Percentiles rank a stretch among this genome's conserved stretches.
Conservation (phyloP, 768 basidiomycete genomes). For the Psilocybe cubensis region DNA sequence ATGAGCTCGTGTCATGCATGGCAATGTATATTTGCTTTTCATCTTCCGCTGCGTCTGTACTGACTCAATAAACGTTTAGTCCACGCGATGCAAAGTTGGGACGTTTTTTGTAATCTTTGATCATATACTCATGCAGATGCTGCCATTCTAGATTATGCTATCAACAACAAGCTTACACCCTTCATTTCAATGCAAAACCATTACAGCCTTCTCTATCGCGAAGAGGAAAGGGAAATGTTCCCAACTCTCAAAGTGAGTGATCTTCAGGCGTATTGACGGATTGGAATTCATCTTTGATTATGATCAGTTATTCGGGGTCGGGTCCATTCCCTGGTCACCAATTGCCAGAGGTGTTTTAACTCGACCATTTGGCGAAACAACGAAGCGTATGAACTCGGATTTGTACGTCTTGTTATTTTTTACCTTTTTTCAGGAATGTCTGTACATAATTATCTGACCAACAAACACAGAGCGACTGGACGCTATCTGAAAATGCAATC, state of each 20-base stretch:
- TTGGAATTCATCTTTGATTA: background rate
- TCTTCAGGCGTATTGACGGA: background rate
- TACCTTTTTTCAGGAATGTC: background rate
- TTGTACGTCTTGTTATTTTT: conserved; percentile 26
- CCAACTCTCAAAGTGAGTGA: conserved; percentile 52
- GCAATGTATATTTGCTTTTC: conserved; percentile 46
- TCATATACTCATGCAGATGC: background rate
- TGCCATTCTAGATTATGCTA: conserved; percentile 57
- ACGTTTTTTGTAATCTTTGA: background rate
- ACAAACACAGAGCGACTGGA: conserved; percentile 9
- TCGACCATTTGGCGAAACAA: conserved; percentile 43
- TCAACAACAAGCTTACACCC: conserved; percentile 55
- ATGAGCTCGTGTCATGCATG: conserved; percentile 61
- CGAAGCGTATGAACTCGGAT: conserved; percentile 43
- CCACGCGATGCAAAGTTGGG: conserved; percentile 58
- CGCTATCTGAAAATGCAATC: conserved; percentile 26
- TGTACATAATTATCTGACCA: too few relatives aligned
- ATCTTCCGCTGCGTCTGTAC: background rate
- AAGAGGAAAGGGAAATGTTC: conserved; percentile 67
- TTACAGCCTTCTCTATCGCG: conserved; percentile 61
- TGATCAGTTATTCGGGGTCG: conserved; percentile 52
- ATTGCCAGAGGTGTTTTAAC: conserved; percentile 57
- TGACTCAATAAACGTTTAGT: conserved; percentile 33
- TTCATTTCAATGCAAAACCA: conserved; percentile 76
- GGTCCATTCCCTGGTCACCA: conserved; percentile 63